A percentile compares a stretch with the other conserved stretches of the same genome.
These are phyloP conservation scores for Amoebophrya sp. DNA, from an alignment of 169 alveolate species.

Conservation along the genomic window DNA sequence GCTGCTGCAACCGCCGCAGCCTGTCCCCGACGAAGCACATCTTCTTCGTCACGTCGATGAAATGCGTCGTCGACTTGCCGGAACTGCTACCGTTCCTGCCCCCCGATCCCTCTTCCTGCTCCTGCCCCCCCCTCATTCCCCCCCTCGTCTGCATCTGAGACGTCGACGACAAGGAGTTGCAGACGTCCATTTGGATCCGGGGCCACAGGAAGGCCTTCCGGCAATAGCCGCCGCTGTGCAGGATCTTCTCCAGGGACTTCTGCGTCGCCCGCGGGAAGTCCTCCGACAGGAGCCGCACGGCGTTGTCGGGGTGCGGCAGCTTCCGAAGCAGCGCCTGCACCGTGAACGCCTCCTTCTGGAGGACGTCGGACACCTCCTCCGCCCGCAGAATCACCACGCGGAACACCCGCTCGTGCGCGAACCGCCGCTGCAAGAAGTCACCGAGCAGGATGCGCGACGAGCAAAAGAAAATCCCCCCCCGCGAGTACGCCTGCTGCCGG, in stretches of 20 bases:
- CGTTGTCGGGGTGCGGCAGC: not conserved
- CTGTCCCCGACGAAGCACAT: no score
- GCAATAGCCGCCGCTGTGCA: not conserved
- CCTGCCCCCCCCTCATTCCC: no score
- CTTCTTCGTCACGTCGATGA: no score
- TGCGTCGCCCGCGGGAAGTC: not conserved
- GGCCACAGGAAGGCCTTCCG: not conserved
- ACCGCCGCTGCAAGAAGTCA: not conserved
- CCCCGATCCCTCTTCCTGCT: no score
- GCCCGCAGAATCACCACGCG: not conserved
- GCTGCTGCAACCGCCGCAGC: not conserved
- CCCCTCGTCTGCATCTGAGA: no score
- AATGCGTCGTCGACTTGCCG: no score
- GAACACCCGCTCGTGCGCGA: not conserved
- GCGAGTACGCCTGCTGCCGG: not conserved
- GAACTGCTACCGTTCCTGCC: no score
- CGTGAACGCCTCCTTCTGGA: not conserved
- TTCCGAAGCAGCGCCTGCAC: not conserved
- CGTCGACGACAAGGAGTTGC: no score
- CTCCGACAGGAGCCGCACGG: not conserved
- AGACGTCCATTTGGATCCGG: not conserved
- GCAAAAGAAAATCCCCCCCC: not conserved
- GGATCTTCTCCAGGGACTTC: not conserved
- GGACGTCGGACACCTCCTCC: not conserved
- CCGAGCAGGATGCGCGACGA: not conserved